Conservation (phyloP, 805 yeast genomes). For the Candida tibetensis region DNA sequence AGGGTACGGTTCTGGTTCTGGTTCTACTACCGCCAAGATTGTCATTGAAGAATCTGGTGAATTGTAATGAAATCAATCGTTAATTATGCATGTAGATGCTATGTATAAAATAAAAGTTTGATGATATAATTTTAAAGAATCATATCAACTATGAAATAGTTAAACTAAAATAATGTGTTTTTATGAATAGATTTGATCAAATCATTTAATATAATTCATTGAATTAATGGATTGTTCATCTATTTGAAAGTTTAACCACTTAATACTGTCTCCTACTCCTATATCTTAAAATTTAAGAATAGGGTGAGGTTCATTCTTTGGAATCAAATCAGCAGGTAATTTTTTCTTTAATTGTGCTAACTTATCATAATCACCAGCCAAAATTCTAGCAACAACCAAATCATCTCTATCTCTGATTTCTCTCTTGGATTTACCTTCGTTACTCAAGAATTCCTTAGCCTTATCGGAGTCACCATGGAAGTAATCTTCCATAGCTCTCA, state of each 20-base stretch:
- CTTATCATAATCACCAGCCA: constrained; percentile 81
- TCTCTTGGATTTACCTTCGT: constrained; percentile 49
- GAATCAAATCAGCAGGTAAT: constrained; percentile 37
- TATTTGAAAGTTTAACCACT: too few relatives aligned
- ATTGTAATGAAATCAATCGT: constrained; percentile 7
- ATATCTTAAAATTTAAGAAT: constrained; percentile 34
- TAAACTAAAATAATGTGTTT: constrained; percentile 1
- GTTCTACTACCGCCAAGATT: constrained; percentile 15
- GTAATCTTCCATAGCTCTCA: constrained; percentile 68
- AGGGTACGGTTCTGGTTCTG: constrained; percentile 21
- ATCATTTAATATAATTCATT: too few relatives aligned
- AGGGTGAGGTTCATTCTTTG: constrained; percentile 33
- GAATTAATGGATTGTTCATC: too few relatives aligned
- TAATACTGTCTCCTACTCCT: too few relatives aligned
- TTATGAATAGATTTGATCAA: neutral
- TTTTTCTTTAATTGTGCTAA: constrained; percentile 57
- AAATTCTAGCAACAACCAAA: constrained; percentile 73
- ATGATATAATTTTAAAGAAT: neutral
- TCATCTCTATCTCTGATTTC: constrained; percentile 70
- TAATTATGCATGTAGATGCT: neutral
- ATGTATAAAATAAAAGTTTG: neutral
- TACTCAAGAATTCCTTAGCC: constrained; percentile 53
- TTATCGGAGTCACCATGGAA: constrained; percentile 50
- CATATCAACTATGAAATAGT: neutral
- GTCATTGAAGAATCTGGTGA: constrained; percentile 30